phyloP scores from a whole-genome alignment of 2,329 filamentous ascomycete species.

The Colletotrichum trifolii region DNA sequence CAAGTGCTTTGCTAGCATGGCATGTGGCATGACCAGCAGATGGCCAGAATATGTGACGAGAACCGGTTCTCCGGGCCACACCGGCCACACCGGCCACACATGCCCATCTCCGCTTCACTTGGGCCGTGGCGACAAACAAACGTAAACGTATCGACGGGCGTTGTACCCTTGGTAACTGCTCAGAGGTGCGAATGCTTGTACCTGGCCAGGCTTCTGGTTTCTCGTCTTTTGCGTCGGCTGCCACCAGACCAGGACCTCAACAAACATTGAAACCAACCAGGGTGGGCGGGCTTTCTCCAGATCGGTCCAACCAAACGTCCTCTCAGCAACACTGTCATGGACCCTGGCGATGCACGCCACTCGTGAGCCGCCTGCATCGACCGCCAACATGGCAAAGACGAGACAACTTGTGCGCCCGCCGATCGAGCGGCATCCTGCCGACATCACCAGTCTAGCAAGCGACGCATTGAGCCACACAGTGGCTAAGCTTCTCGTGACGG shows the following conservation, averaged over 20 bases:
- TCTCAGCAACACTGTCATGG: neutral
- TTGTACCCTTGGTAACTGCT: too few relatives aligned
- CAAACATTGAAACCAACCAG: neutral
- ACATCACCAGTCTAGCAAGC: neutral
- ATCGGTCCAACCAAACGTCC: too few relatives aligned
- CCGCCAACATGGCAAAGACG: too few relatives aligned
- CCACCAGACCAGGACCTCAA: neutral
- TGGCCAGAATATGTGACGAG: conserved; percentile 12
- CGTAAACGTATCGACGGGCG: neutral
- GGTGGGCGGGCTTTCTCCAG: too few relatives aligned
- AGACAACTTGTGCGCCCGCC: neutral
- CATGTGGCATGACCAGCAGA: neutral
- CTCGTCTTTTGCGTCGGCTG: too few relatives aligned
- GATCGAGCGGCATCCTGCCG: neutral
- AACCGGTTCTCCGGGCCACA: conserved; percentile 19
- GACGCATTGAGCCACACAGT: neutral
- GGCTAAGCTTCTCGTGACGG: too few relatives aligned
- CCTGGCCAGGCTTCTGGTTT: neutral
- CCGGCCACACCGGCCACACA: too few relatives aligned
- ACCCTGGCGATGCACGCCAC: conserved; percentile 6
- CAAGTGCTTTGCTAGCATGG: neutral
- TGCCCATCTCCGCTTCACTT: neutral
- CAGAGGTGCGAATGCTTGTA: too few relatives aligned
- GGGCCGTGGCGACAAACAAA: conserved; percentile 6
- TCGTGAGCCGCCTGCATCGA: neutral